Conservation (phyloP, 257 asterid genomes). For the Vinca minor region DNA sequence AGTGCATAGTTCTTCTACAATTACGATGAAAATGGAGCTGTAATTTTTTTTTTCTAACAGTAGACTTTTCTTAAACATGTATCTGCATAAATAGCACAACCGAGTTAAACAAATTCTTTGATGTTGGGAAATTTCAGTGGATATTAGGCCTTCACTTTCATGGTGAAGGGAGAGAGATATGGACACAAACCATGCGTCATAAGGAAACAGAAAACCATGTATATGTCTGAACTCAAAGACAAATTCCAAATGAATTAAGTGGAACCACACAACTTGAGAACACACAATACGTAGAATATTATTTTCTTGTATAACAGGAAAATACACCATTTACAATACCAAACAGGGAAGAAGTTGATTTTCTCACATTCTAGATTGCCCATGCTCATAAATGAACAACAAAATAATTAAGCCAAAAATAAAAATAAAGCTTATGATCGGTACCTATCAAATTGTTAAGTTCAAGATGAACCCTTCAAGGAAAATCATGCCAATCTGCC, state of each 20-base stretch:
- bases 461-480: neutral
- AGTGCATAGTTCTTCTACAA: neutral
- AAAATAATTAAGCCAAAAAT: neutral
- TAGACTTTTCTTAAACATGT: neutral
- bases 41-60: neutral
- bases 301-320: neutral
- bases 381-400: neutral
- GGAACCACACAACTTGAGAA: neutral
- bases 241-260: neutral
- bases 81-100: neutral
- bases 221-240: neutral
- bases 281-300: neutral
- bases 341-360: neutral
- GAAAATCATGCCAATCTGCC: neutral
- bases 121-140: neutral
- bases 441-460: neutral
- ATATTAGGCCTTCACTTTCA: neutral
- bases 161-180: too few relatives aligned
- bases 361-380: neutral
- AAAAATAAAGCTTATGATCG: neutral
- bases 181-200: neutral
- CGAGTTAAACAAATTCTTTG: neutral
- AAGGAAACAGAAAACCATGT: neutral
- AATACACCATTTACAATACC: neutral
- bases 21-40: neutral